A percentile compares a stretch with the other conserved stretches of the same genome.
phyloP scores from a whole-genome alignment of 768 basidiomycete genomes.

The Rhodocollybia butyracea region DNA sequence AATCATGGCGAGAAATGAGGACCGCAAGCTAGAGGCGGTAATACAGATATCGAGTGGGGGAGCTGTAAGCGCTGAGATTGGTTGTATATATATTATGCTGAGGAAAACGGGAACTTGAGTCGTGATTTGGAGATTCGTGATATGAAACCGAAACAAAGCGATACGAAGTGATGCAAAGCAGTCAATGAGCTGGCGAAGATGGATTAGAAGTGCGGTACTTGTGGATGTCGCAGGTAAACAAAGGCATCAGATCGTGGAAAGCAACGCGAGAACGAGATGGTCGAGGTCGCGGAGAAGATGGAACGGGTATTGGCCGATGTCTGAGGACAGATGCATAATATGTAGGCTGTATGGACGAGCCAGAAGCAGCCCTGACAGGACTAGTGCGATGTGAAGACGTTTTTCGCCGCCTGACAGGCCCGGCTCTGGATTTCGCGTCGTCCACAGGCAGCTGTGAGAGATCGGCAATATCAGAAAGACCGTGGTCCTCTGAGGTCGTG shows the following conservation, averaged over 20 bases:
- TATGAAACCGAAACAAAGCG: neutral
- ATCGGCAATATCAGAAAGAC: slow-evolving; percentile 59
- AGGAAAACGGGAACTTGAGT: neutral
- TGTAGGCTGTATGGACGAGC: neutral
- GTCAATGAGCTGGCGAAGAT: slow-evolving; percentile 4
- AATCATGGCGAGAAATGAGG: slow-evolving; percentile 21
- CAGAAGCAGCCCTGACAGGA: slow-evolving; percentile 4
- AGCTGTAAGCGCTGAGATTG: neutral
- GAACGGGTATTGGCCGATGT: neutral
- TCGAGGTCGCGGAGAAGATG: slow-evolving; percentile 5
- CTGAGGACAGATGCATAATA: neutral
- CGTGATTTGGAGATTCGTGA: neutral
- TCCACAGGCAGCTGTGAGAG: slow-evolving; percentile 53
- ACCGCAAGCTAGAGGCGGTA: slow-evolving; percentile 9
- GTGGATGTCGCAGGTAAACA: slow-evolving; percentile 5
- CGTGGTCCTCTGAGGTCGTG: slow-evolving; percentile 34
- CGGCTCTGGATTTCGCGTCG: slow-evolving; percentile 27
- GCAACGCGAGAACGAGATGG: neutral
- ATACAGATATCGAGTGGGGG: neutral
- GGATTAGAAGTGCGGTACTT: slow-evolving; percentile 2
- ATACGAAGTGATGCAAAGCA: neutral
- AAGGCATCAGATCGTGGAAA: slow-evolving; percentile 9
- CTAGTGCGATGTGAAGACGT: slow-evolving; percentile 22
- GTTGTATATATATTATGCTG: slow-evolving; percentile 2
- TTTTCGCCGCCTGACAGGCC: slow-evolving; percentile 61